These are phyloP conservation scores for Tuber borchii DNA, from an alignment of 495 filamentous ascomycete genomes.

Conservation along the genomic window DNA sequence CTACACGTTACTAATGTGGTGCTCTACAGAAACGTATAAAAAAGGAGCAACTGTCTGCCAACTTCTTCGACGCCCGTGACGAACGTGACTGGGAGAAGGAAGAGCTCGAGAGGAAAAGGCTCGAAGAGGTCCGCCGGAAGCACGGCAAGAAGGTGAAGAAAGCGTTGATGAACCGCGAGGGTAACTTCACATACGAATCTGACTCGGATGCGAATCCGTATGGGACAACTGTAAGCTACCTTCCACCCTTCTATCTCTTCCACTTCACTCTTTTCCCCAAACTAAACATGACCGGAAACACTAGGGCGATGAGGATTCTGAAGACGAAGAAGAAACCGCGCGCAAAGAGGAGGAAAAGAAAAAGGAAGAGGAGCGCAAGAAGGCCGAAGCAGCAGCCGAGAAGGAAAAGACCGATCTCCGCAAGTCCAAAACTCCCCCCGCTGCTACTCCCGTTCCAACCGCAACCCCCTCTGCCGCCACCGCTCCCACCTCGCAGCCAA, in stretches of 20 bases:
- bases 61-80: slow-evolving; percentile 75
- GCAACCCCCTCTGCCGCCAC: slow-evolving; percentile 65
- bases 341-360: slow-evolving; percentile 65
- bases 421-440: slow-evolving; percentile 44
- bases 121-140: slow-evolving; percentile 59
- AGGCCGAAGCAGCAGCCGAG: slow-evolving; percentile 45
- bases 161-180: slow-evolving; percentile 72
- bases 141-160: slow-evolving; percentile 71
- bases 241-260: not conserved
- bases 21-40: slow-evolving; percentile 57
- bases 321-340: slow-evolving; percentile 46
- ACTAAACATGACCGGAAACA: slow-evolving; percentile 23
- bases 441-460: slow-evolving; percentile 55
- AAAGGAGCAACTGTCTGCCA: slow-evolving; percentile 77
- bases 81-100: slow-evolving; percentile 80
- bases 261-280: not conserved
- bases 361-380: slow-evolving; percentile 57
- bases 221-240: slow-evolving; percentile 43
- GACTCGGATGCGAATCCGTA: slow-evolving; percentile 73
- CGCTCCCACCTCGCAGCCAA: slow-evolving; percentile 40
- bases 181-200: slow-evolving; percentile 74
- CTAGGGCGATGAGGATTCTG: slow-evolving; percentile 45
- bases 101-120: slow-evolving; percentile 61
- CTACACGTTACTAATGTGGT: slow-evolving; percentile 14
- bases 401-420: slow-evolving; percentile 34